Conservation (phyloP, 805 yeast species). For the Candida andamanensis region DNA sequence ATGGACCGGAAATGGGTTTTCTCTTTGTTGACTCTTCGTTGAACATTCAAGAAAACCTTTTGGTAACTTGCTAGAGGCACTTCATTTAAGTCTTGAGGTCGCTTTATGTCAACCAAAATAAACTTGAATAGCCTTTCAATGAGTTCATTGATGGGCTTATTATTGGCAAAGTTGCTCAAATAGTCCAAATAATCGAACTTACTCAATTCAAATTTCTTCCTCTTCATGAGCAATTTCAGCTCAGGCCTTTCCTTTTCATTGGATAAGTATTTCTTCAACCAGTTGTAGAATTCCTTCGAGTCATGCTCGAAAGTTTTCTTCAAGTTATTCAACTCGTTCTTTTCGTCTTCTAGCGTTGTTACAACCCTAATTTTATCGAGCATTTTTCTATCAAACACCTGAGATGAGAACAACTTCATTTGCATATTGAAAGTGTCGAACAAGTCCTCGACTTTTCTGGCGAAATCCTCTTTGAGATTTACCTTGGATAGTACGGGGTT, state of each 20-base stretch:
- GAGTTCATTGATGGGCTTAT: slow-evolving; percentile 36
- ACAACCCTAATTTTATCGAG: slow-evolving; percentile 21
- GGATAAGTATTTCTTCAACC: slow-evolving; percentile 40
- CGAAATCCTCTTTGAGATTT: slow-evolving; percentile 22
- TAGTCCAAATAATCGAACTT: slow-evolving; percentile 44
- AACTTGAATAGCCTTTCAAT: slow-evolving; percentile 34
- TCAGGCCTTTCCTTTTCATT: slow-evolving; percentile 42
- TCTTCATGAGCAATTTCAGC: slow-evolving; percentile 30
- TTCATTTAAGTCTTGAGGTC: slow-evolving; percentile 9
- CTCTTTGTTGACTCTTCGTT: slow-evolving; percentile 37
- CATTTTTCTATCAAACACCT: slow-evolving; percentile 24
- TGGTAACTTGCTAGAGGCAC: slow-evolving; percentile 17
- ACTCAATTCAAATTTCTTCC: slow-evolving; percentile 37
- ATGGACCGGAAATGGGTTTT: slow-evolving; percentile 35
- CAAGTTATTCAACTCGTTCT: slow-evolving; percentile 18
- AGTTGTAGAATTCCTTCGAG: slow-evolving; percentile 39
- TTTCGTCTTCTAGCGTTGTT: slow-evolving; percentile 12
- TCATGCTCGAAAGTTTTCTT: slow-evolving; percentile 34
- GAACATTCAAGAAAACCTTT: slow-evolving; percentile 26
- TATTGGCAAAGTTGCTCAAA: slow-evolving; percentile 31
- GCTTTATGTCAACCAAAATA: slow-evolving; percentile 12
- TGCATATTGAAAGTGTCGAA: slow-evolving; percentile 32
- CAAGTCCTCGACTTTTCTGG: slow-evolving; percentile 16
- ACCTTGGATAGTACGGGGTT: slow-evolving; percentile 21
- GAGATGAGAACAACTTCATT: slow-evolving; percentile 20